phyloP scores from a whole-genome alignment of 345 rosid genomes.

The Bruguiera parviflora region DNA sequence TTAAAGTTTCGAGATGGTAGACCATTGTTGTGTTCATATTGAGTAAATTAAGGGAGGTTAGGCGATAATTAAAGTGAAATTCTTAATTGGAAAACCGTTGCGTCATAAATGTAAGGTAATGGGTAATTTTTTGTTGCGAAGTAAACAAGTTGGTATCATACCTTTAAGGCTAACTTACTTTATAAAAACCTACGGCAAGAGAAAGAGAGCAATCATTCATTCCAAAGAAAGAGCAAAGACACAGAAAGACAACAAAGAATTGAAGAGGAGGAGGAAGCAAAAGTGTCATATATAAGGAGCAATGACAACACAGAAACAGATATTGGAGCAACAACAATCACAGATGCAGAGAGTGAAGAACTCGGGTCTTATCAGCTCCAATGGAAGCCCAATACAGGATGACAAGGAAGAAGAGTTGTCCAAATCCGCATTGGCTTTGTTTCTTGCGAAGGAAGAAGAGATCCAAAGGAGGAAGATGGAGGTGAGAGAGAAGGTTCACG shows the following conservation, averaged over 20 bases:
- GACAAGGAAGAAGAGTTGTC: slow-evolving; percentile 72
- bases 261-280: slow-evolving; percentile 3
- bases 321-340: slow-evolving; percentile 42
- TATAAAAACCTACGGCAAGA: slow-evolving; percentile 26
- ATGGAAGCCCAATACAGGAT: slow-evolving; percentile 45
- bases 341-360: slow-evolving; percentile 51
- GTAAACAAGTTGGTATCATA: slow-evolving; percentile 25
- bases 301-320: slow-evolving; percentile 53
- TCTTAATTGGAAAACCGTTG: not conserved
- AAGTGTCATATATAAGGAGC: slow-evolving; percentile 4
- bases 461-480: slow-evolving; percentile 81
- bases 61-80: slow-evolving; percentile 22
- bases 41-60: slow-evolving; percentile 21
- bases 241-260: slow-evolving; percentile 14
- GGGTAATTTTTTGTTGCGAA: slow-evolving; percentile 31
- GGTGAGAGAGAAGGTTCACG: slow-evolving; percentile 61
- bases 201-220: slow-evolving; percentile 38
- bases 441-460: slow-evolving; percentile 85
- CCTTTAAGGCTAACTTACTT: slow-evolving; percentile 38
- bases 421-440: slow-evolving; percentile 63
- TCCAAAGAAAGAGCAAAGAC: slow-evolving; percentile 5
- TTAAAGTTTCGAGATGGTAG: too few species aligned
- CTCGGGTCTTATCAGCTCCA: slow-evolving; percentile 32
- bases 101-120: slow-evolving; percentile 31
- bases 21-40: slow-evolving; percentile 1